Evolutionary conservation across 2,329 filamentous ascomycete genomes (phyloP).

Genomic region (Ceratocystis albifundus): DNA sequence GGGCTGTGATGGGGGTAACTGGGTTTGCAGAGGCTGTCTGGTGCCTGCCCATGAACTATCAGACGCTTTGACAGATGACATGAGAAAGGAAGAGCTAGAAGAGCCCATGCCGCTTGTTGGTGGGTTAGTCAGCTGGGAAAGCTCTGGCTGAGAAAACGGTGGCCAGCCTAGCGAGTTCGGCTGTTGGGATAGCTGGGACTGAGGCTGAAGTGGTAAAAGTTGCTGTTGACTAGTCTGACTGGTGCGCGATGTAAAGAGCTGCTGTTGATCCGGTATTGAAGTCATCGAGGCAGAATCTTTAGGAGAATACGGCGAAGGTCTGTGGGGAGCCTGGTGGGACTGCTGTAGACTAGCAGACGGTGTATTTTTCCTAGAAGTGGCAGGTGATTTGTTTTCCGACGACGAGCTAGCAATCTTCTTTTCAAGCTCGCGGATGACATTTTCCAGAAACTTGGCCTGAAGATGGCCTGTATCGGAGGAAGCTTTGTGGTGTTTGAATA

Average conservation of each 20-base stretch:
- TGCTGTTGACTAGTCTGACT: background rate
- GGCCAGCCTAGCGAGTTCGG: constrained; percentile 1
- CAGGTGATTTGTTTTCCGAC: background rate
- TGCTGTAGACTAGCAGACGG: background rate
- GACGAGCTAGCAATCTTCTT: constrained; percentile 14
- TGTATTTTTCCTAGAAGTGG: background rate
- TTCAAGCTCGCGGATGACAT: constrained; percentile 21
- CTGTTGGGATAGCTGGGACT: background rate
- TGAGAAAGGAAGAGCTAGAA: background rate
- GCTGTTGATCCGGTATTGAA: background rate
- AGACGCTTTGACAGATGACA: background rate
- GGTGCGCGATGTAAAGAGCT: background rate
- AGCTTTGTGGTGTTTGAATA: constrained; percentile 28
- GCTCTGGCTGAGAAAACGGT: constrained; percentile 9
- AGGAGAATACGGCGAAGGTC: background rate
- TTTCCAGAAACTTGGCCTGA: constrained; percentile 29
- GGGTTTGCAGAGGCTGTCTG: background rate
- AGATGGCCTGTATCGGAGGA: constrained; percentile 27
- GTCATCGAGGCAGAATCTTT: background rate
- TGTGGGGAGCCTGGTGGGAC: background rate
- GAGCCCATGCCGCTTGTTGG: background rate
- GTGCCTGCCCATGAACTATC: background rate
- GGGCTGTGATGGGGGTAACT: background rate
- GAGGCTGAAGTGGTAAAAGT: background rate
- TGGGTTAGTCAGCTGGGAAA: background rate